A percentile compares a stretch with the other conserved stretches of the same genome.
phyloP scores from a whole-genome alignment of 176 grass and related monocot genomes.

The Oryza meridionalis region DNA sequence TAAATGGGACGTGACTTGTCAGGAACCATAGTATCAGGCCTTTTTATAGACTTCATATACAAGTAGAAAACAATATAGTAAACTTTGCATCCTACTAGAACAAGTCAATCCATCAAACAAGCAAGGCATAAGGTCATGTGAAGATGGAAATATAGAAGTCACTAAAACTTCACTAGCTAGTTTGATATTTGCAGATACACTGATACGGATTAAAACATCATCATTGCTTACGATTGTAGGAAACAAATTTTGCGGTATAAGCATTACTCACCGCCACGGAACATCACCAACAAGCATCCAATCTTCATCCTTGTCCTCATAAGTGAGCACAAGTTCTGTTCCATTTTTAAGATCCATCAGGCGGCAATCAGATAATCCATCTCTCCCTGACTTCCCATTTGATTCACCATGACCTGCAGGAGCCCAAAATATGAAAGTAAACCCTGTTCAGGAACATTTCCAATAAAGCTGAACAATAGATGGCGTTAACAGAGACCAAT shows the following conservation, averaged over 20 bases:
- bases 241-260: slow-evolving; percentile 20
- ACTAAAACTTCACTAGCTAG: not conserved
- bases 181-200: not conserved
- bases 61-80: not conserved
- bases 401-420: slow-evolving; percentile 56
- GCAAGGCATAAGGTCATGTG: not conserved
- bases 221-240: not conserved
- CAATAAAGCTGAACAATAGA: slow-evolving; percentile 17
- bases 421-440: slow-evolving; percentile 31
- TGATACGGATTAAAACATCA: not conserved
- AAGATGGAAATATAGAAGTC: not conserved
- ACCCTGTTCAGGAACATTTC: slow-evolving; percentile 20
- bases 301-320: slow-evolving; percentile 84
- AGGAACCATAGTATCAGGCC: not conserved
- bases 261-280: slow-evolving; percentile 64
- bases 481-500: not conserved
- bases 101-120: not conserved
- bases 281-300: slow-evolving; percentile 96
- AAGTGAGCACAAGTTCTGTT: slow-evolving; percentile 71
- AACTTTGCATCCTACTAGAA: slow-evolving; percentile 1
- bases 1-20: not conserved
- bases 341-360: slow-evolving; percentile 67
- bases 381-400: slow-evolving; percentile 50
- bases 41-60: not conserved
- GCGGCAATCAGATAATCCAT: slow-evolving; percentile 48